Evolutionary conservation across 345 rosid species (phyloP).

Genomic region (Syzygium grande): DNA sequence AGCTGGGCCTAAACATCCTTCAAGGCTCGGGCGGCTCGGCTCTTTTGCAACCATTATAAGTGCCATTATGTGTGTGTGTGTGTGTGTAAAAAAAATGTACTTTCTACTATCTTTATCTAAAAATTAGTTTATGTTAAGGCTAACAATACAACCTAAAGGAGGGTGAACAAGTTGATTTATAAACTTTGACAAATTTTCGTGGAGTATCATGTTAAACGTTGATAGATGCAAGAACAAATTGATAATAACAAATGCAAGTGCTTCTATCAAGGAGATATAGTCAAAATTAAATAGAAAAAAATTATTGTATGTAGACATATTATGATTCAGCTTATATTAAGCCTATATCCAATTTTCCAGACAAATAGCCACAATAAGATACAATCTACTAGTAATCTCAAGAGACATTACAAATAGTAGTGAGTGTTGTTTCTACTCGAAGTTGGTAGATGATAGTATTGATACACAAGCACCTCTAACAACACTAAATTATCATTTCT

Average conservation of each 20-base stretch:
- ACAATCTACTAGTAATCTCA: neutral
- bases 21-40: too few relatives aligned
- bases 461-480: neutral
- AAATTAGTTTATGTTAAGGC: too few relatives aligned
- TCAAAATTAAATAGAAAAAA: neutral
- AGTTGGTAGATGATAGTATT: neutral
- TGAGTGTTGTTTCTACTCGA: neutral
- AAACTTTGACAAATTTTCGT: too few relatives aligned
- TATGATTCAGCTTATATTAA: neutral
- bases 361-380: neutral
- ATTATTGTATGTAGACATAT: too few relatives aligned
- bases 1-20: too few relatives aligned
- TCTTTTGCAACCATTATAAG: neutral
- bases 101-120: too few relatives aligned
- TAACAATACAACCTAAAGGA: too few relatives aligned
- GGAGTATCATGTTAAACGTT: neutral
- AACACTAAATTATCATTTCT: neutral
- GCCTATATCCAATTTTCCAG: too few relatives aligned
- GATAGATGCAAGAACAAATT: neutral
- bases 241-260: neutral
- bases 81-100: too few relatives aligned
- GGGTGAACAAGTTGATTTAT: too few relatives aligned
- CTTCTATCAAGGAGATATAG: neutral
- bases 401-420: neutral
- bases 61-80: too few relatives aligned